These are phyloP conservation scores for Cardamine resedifolia DNA, from an alignment of 345 rosid genomes.

Conservation along the genomic window DNA sequence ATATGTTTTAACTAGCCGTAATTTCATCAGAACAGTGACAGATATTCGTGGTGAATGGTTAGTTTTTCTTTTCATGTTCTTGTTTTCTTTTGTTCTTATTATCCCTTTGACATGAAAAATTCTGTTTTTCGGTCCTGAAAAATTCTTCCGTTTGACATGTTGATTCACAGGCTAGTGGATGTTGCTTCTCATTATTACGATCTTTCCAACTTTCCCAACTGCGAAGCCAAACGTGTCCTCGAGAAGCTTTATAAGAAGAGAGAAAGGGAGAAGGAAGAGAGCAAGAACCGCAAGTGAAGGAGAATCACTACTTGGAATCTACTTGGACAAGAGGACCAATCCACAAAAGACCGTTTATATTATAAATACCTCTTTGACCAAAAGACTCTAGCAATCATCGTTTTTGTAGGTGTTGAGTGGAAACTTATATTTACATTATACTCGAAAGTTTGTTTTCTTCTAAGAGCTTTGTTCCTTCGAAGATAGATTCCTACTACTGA, in stretches of 20 bases:
- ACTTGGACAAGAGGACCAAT: slow-evolving; percentile 9
- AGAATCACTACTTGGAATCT: background rate
- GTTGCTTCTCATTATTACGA: slow-evolving; percentile 84
- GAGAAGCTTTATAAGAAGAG: slow-evolving; percentile 83
- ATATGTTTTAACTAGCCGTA: slow-evolving; percentile 83
- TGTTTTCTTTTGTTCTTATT: background rate
- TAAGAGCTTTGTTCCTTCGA: background rate
- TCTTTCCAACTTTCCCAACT: slow-evolving; percentile 74
- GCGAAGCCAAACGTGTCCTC: slow-evolving; percentile 91
- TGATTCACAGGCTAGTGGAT: slow-evolving; percentile 75
- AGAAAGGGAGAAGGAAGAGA: slow-evolving; percentile 70
- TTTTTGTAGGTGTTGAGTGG: background rate
- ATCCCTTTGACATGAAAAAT: background rate
- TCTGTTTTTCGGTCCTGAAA: background rate
- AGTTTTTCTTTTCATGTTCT: slow-evolving; percentile 28
- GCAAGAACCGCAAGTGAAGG: slow-evolving; percentile 49
- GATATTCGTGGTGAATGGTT: slow-evolving; percentile 97
- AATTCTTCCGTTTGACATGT: background rate
- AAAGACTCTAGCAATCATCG: background rate
- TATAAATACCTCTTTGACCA: background rate
- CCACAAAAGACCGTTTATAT: background rate
- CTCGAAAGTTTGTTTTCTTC: background rate
- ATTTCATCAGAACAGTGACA: slow-evolving; percentile 87
- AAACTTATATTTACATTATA: background rate
- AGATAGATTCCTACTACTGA: background rate